Evolutionary conservation across 345 rosid species (phyloP), one percentile per base, ranked within the genome.

Genomic region (Arabidopsis suecica): DNA sequence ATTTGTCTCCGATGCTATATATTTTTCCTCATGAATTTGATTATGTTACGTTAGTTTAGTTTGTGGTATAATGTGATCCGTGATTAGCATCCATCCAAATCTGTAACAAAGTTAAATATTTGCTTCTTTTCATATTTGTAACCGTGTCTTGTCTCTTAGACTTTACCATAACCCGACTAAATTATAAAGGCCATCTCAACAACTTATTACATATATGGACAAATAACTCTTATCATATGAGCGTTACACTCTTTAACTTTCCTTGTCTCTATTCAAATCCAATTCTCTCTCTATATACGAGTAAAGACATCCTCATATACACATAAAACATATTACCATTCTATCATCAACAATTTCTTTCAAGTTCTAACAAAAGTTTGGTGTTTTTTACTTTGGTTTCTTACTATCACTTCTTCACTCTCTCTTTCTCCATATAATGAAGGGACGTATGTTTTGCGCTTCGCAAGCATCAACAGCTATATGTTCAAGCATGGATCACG

Each of bases 401-500:
- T 40, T 40, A 58, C 56, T 5, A 36, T 41, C 65, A 25, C 36
- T 25, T 54, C 59, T 54, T 25, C 56, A 28, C 5, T 28, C 33
- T 28, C 33, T n/a, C 8, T 30, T 5, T 32, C 41, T 51, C 3
- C 25, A 7, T 28, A 7, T 25, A 28, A 76, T 69, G 81, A 78
- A 71, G 55, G 72, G 77, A 12, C 72, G 33, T 49, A 58, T 71
- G 73, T 73, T 78, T 6, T 78, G 82, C 70, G 87, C 87, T 47
- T 92, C 99, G 6, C 97, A 90, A 81, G 93, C 93, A 70, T 95
- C 99, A 40, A 92, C 99, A 16, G 86, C 97, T 75, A 80, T 90
- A 74, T 88, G 92, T 74, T 85, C 88, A 84, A 86, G 61, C 71
- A 79, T 80, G 83, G 87, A 86, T 44, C 86, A 84, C 71, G 65